Conservation (phyloP, 2,329 filamentous ascomycete species). For the Phialophora chinensis region DNA sequence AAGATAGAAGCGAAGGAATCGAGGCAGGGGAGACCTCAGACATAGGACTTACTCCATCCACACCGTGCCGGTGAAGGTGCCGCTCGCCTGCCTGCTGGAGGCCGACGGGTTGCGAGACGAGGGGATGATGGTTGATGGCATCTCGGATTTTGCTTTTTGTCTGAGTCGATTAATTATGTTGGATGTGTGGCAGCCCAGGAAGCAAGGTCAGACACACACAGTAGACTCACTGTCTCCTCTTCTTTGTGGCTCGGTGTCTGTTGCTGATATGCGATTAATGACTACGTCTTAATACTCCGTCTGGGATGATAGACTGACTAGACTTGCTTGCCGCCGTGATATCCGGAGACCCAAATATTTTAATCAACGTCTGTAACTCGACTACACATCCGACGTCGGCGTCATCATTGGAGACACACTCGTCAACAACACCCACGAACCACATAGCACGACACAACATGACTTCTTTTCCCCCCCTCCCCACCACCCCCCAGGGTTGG, state of each 20-base stretch:
- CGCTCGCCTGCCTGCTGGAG: constrained; percentile 21
- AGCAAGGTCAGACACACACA: no score
- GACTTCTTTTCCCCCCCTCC: neutral
- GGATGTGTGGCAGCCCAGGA: no score
- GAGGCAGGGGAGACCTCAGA: no score
- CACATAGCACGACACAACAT: neutral
- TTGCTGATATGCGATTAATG: no score
- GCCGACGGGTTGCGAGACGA: constrained; percentile 21
- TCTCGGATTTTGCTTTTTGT: neutral
- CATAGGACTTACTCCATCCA: constrained; percentile 38
- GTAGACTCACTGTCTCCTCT: no score
- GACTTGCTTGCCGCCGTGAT: neutral
- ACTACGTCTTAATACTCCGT: no score
- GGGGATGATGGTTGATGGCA: constrained; percentile 33
- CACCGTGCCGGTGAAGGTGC: constrained; percentile 45
- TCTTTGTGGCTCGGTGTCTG: no score
- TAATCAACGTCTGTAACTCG: neutral
- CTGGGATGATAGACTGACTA: no score
- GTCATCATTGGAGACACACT: neutral
- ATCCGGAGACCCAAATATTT: neutral
- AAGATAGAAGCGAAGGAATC: no score
- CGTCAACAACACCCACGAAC: neutral
- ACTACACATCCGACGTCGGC: neutral
- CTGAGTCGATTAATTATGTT: no score
- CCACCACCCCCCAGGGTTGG: neutral